These are phyloP conservation scores for Wickerhamiella alocasiicola DNA, from an alignment of 805 yeast species.

Conservation along the genomic window DNA sequence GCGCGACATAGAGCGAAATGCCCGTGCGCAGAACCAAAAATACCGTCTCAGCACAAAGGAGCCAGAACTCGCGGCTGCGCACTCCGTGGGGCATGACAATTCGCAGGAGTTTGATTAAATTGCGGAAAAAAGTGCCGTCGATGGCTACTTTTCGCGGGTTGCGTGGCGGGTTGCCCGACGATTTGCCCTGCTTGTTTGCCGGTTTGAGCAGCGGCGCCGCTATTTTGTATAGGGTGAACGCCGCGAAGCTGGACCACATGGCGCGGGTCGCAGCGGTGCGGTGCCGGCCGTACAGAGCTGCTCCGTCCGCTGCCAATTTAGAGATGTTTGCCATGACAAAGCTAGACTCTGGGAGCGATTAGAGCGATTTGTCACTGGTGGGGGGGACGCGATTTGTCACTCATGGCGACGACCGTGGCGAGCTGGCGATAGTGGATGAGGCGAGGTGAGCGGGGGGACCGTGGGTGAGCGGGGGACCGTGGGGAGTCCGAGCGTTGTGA, in stretches of 20 bases:
- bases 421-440: too few species aligned
- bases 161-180: not conserved
- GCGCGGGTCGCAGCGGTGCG: slow-evolving; percentile 18
- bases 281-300: slow-evolving; percentile 12
- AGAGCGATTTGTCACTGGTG: too few species aligned
- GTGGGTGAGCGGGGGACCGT: too few species aligned
- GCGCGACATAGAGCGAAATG: slow-evolving; percentile 69
- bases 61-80: slow-evolving; percentile 25
- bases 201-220: not conserved
- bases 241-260: slow-evolving; percentile 15
- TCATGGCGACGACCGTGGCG: too few species aligned
- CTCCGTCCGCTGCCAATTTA: slow-evolving; percentile 7
- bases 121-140: slow-evolving; percentile 22
- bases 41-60: slow-evolving; percentile 40
- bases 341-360: too few species aligned
- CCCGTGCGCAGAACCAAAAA: slow-evolving; percentile 57
- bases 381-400: too few species aligned
- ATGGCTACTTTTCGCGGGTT: slow-evolving; percentile 23
- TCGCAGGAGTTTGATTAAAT: slow-evolving; percentile 23
- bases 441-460: too few species aligned
- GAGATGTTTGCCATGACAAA: slow-evolving; percentile 13
- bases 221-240: slow-evolving; percentile 5
- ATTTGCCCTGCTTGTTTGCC: not conserved
- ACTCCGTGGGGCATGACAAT: slow-evolving; percentile 28
- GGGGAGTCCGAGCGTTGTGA: too few species aligned